A percentile compares a stretch with the other conserved stretches of the same genome.
These are phyloP conservation scores for Sarocladium brachiariae DNA, from an alignment of 2,329 filamentous ascomycete species.

Conservation along the genomic window DNA sequence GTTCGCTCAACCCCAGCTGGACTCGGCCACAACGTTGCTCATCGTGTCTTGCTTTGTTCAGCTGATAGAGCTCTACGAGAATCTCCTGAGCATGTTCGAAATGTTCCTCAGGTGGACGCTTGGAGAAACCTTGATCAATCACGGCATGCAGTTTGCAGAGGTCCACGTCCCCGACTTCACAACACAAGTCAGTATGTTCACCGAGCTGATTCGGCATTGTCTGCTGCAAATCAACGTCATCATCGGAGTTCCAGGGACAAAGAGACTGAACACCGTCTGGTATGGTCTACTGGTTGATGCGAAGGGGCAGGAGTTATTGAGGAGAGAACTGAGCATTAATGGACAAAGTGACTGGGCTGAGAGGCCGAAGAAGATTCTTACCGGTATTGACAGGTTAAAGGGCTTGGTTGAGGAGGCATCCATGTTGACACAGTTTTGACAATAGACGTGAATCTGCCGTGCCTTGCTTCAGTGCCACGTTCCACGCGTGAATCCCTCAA, in stretches of 20 bases:
- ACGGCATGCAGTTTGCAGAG: constrained; percentile 18
- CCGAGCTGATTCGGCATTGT: constrained; percentile 19
- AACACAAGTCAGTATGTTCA: constrained; percentile 22
- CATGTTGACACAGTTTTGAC: constrained; percentile 4
- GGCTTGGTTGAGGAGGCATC: background rate
- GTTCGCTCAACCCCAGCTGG: constrained; percentile 13
- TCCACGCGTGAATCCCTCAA: too few relatives aligned
- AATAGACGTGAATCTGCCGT: background rate
- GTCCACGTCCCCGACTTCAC: constrained; percentile 19
- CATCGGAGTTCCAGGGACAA: constrained; percentile 20
- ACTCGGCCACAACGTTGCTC: constrained; percentile 21
- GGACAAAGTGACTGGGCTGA: background rate
- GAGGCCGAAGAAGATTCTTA: background rate
- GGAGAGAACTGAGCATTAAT: constrained; percentile 19
- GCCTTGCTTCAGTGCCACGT: too few relatives aligned
- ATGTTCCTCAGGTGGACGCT: constrained; percentile 13
- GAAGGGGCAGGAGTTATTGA: constrained; percentile 18
- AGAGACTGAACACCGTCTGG: constrained; percentile 17
- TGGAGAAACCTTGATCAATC: constrained; percentile 13
- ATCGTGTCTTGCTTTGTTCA: constrained; percentile 24
- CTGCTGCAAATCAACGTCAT: constrained; percentile 20
- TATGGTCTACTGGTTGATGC: constrained; percentile 17
- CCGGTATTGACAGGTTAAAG: constrained; percentile 1
- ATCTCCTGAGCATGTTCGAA: constrained; percentile 16
- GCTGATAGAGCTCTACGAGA: constrained; percentile 19